These are phyloP conservation scores for Daedalea quercina DNA, from an alignment of 768 basidiomycete genomes.

Conservation along the genomic window DNA sequence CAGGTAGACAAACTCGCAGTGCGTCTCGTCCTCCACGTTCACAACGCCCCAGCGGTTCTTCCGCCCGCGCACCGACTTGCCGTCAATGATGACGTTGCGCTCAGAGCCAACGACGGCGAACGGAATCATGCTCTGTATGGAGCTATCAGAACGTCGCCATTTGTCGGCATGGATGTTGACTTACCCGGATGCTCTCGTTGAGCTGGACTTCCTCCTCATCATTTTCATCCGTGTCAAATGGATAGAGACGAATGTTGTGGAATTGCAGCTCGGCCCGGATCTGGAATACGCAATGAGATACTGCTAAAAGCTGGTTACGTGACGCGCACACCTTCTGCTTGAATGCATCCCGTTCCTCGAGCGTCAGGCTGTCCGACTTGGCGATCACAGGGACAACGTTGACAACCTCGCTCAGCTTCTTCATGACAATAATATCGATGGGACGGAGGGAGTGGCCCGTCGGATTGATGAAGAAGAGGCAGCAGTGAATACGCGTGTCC, in stretches of 20 bases:
- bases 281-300: constrained; percentile 31
- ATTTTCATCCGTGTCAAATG: constrained; percentile 93
- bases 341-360: constrained; percentile 89
- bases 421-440: constrained; percentile 98
- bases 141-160: background rate
- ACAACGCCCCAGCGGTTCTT: constrained; percentile 99
- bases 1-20: constrained; percentile 98
- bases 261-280: constrained; percentile 90
- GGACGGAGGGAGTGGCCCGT: constrained; percentile 96
- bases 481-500: constrained; percentile 98
- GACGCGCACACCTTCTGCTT: constrained; percentile 66
- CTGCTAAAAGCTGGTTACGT: background rate
- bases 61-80: constrained; percentile 89
- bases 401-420: constrained; percentile 97
- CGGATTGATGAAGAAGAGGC: constrained; percentile 96
- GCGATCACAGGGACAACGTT: constrained; percentile 99
- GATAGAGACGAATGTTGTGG: constrained; percentile 92
- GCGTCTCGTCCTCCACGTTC: constrained; percentile 92
- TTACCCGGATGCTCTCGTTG: constrained; percentile 84
- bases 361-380: constrained; percentile 90
- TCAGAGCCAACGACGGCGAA: constrained; percentile 99
- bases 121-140: constrained; percentile 77
- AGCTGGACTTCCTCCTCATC: constrained; percentile 89
- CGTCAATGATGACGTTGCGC: constrained; percentile 90
- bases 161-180: constrained; percentile 22